Conservation (phyloP, 73 alveolate genomes). For the Paraurostyla sp. region DNA sequence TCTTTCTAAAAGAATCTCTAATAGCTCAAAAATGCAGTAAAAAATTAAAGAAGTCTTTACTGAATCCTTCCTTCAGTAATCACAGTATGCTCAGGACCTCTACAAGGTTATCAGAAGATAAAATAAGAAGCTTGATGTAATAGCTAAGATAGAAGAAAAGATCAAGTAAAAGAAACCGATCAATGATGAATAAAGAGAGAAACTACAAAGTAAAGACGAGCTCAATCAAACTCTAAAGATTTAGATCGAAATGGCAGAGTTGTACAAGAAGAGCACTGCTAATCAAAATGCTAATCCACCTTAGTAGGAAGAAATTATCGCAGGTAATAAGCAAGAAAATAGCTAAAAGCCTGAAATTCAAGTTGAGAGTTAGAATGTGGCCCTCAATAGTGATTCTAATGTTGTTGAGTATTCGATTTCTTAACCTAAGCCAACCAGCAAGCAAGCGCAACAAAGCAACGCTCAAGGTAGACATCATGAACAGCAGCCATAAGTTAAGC, state of each 20-base stretch:
- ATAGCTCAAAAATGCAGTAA: not conserved
- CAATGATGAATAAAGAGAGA: not conserved
- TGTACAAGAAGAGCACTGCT: not conserved
- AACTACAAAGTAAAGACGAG: not conserved
- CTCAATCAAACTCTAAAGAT: not conserved
- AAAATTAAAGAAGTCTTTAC: slow-evolving; percentile 38
- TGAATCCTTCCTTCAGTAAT: too few species aligned
- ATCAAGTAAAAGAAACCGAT: not conserved
- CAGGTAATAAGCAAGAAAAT: not conserved
- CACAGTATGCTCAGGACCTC: too few species aligned
- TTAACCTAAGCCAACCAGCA: not conserved
- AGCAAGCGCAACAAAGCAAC: not conserved
- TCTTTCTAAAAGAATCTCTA: slow-evolving; percentile 37
- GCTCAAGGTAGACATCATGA: not conserved
- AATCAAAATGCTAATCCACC: not conserved
- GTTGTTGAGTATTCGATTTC: slow-evolving; percentile 2
- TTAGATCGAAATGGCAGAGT: not conserved
- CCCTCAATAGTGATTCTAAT: not conserved
- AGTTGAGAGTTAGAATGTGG: not conserved
- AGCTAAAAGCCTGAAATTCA: not conserved
- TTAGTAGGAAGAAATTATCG: not conserved
- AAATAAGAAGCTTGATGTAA: slow-evolving; percentile 8
- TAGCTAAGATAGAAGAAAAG: slow-evolving; percentile 12
- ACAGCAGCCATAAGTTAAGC: not conserved
- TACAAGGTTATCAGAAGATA: slow-evolving; percentile 6